Percentiles rank a stretch among this genome's conserved stretches.
These are phyloP conservation scores for Setomelanomma holmii DNA, from an alignment of 2,329 filamentous ascomycete genomes.

Conservation along the genomic window DNA sequence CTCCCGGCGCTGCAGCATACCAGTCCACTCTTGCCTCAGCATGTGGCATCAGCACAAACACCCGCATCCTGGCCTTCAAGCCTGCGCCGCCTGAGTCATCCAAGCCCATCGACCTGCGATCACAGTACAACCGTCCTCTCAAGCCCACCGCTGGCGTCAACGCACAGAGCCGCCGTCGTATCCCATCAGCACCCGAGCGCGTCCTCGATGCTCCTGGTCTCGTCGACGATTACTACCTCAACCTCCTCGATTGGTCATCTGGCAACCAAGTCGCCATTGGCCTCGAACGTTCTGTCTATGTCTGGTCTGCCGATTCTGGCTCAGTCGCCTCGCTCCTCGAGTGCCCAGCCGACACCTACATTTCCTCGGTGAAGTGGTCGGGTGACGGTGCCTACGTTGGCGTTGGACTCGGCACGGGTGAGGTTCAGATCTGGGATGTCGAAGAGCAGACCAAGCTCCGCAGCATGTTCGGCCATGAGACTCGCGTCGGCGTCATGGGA, in stretches of 20 bases:
- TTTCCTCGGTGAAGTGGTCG: constrained; percentile 99
- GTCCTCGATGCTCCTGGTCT: constrained; percentile 95
- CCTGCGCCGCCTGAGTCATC: constrained; percentile 97
- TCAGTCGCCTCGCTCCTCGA: constrained; percentile 88
- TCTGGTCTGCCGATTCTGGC: constrained; percentile 96
- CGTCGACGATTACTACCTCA: constrained; percentile 98
- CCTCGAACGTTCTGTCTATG: constrained; percentile 94
- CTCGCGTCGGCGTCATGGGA: constrained; percentile 93
- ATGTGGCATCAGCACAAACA: constrained; percentile 91
- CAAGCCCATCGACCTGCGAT: constrained; percentile 95
- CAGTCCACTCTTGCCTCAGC: constrained; percentile 89
- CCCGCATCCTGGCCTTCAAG: constrained; percentile 97
- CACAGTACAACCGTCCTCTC: constrained; percentile 96
- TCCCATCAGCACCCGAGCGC: constrained; percentile 92
- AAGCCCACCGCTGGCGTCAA: constrained; percentile 76
- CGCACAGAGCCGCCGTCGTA: constrained; percentile 87
- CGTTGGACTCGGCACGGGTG: constrained; percentile 91
- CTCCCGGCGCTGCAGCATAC: constrained; percentile 88
- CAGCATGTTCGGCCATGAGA: constrained; percentile 98
- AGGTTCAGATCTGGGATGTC: constrained; percentile 99
- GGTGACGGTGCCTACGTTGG: constrained; percentile 95
- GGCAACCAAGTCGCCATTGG: constrained; percentile 98
- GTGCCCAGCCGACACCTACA: constrained; percentile 87
- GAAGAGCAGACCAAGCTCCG: constrained; percentile 93
- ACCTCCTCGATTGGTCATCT: constrained; percentile 97